These are phyloP conservation scores for Tephrocybe sp. DNA, from an alignment of 768 basidiomycete genomes.

Conservation along the genomic window DNA sequence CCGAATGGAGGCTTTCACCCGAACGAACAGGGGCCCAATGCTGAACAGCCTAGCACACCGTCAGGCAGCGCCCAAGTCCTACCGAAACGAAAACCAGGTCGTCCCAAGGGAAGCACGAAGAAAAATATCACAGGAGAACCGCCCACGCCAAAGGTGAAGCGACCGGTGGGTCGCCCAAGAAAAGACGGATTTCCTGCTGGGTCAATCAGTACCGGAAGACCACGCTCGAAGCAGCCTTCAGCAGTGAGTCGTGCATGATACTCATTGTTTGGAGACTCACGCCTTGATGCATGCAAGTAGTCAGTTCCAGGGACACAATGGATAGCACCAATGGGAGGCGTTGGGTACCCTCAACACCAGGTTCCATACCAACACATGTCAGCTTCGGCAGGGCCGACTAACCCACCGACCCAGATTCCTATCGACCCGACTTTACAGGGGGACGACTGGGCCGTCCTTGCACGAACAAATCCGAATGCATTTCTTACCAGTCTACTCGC, in stretches of 20 bases:
- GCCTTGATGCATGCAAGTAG: background rate
- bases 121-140: constrained; percentile 44
- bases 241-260: background rate
- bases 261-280: background rate
- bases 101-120: constrained; percentile 80
- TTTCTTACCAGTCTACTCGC: constrained; percentile 58
- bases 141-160: constrained; percentile 55
- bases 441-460: constrained; percentile 66
- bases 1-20: constrained; percentile 12
- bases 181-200: constrained; percentile 83
- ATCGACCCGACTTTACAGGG: constrained; percentile 52
- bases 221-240: constrained; percentile 15
- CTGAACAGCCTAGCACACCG: background rate
- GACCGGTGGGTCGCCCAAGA: constrained; percentile 77
- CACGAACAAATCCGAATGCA: constrained; percentile 50
- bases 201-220: constrained; percentile 49
- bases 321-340: constrained; percentile 2
- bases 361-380: background rate
- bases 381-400: background rate
- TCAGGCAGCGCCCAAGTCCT: constrained; percentile 2
- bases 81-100: constrained; percentile 67
- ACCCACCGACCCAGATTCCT: constrained; percentile 19
- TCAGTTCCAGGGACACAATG: background rate
- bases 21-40: constrained; percentile 5
- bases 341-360: constrained; percentile 10